Conservation (phyloP, 805 yeast species). For the Starmerella ratchasimensis region DNA sequence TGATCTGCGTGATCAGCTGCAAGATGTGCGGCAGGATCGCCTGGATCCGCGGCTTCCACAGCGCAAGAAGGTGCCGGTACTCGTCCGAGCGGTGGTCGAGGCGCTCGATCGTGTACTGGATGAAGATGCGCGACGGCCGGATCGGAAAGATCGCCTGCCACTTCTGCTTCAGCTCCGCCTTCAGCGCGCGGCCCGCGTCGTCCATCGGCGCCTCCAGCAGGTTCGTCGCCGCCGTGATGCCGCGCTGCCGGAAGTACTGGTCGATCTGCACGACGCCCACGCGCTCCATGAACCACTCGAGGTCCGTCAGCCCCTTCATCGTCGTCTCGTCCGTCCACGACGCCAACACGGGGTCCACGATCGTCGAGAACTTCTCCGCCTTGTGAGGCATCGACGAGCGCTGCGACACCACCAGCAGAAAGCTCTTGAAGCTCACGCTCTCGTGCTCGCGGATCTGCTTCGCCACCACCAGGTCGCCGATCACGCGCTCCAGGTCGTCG, state of each 20-base stretch:
- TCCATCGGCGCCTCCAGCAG: conserved; percentile 74
- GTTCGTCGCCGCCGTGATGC: conserved; percentile 64
- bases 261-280: conserved; percentile 91
- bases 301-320: conserved; percentile 72
- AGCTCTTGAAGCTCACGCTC: conserved; percentile 84
- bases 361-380: conserved; percentile 61
- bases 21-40: conserved; percentile 86
- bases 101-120: conserved; percentile 90
- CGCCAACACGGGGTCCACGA: conserved; percentile 83
- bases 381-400: conserved; percentile 49
- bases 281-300: conserved; percentile 97
- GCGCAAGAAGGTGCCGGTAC: conserved; percentile 48
- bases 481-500: conserved; percentile 68
- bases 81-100: conserved; percentile 66
- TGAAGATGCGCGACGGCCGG: conserved; percentile 84
- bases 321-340: conserved; percentile 92
- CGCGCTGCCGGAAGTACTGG: conserved; percentile 70
- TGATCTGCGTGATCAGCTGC: conserved; percentile 76
- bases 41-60: conserved; percentile 89
- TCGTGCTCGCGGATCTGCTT: conserved; percentile 77
- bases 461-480: conserved; percentile 52
- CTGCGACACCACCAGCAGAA: conserved; percentile 80
- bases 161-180: conserved; percentile 66
- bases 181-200: conserved; percentile 66
- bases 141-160: conserved; percentile 94